Percentiles rank a stretch among this genome's conserved stretches.
These are phyloP conservation scores for Podaxis sp. DNA, from an alignment of 768 basidiomycete species.

Conservation along the genomic window DNA sequence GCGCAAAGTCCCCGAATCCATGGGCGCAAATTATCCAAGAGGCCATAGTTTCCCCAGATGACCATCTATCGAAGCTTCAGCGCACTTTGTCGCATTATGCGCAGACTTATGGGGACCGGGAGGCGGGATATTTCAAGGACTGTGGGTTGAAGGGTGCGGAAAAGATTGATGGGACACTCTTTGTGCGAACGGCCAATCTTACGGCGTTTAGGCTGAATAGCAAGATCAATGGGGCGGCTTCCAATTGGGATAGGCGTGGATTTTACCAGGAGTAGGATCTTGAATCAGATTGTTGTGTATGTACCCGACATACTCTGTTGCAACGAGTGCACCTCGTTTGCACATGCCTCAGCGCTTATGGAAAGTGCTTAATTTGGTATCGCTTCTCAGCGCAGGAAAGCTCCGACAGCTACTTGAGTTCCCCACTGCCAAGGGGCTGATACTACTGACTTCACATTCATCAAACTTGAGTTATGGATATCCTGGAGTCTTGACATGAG, in stretches of 20 bases:
- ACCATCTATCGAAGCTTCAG: constrained; percentile 37
- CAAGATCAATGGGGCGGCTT: not conserved
- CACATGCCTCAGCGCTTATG: too few species aligned
- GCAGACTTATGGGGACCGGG: constrained; percentile 5
- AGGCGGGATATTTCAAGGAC: constrained; percentile 9
- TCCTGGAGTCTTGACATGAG: too few species aligned
- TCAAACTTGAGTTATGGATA: too few species aligned
- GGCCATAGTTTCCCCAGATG: constrained; percentile 53
- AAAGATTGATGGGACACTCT: constrained; percentile 52
- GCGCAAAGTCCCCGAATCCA: constrained; percentile 41
- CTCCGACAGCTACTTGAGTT: too few species aligned
- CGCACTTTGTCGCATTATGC: constrained; percentile 30
- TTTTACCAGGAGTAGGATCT: not conserved
- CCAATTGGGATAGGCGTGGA: constrained; percentile 6
- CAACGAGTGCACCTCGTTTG: not conserved
- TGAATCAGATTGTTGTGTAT: not conserved
- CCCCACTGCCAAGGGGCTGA: too few species aligned
- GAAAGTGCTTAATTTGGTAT: too few species aligned
- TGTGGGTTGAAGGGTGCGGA: constrained; percentile 42
- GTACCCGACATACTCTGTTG: not conserved
- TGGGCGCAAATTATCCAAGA: constrained; percentile 56
- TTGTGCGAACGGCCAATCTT: constrained; percentile 49
- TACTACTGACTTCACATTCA: too few species aligned
- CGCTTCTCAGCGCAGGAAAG: too few species aligned
- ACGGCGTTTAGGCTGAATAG: constrained; percentile 31